Conservation (phyloP, 768 basidiomycete species). For the Lyophyllum decastes region DNA sequence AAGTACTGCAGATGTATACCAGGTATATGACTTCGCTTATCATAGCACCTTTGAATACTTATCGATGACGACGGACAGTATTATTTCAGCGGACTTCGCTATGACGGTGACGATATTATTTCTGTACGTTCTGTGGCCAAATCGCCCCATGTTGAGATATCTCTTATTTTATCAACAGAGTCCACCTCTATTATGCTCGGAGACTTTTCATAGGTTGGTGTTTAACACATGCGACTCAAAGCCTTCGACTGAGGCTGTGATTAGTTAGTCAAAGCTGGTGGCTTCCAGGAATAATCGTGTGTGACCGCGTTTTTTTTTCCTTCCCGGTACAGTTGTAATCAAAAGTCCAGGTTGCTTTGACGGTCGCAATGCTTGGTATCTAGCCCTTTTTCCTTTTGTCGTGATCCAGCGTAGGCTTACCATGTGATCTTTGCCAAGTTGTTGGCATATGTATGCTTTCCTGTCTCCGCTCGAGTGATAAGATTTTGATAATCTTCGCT, state of each 20-base stretch:
- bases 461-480: not conserved
- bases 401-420: not conserved
- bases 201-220: not conserved
- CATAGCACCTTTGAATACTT: not conserved
- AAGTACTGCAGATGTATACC: not conserved
- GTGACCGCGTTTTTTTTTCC: not conserved
- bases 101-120: slow-evolving; percentile 1
- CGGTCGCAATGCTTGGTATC: not conserved
- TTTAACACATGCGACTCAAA: too few relatives aligned
- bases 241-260: not conserved
- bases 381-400: not conserved
- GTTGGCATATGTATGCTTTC: not conserved
- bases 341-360: not conserved
- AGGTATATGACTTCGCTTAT: not conserved
- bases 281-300: slow-evolving; percentile 4
- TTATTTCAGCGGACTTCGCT: not conserved
- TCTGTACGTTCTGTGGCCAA: not conserved
- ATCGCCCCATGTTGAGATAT: not conserved
- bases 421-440: not conserved
- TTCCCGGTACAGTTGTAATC: not conserved
- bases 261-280: slow-evolving; percentile 6
- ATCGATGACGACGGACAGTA: not conserved
- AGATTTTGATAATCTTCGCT: not conserved
- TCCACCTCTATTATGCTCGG: slow-evolving; percentile 6
- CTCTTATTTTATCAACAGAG: not conserved